Base-by-base conservation (phyloP, 768 basidiomycete genomes). In the Multifurca ochricompacta region DNA sequence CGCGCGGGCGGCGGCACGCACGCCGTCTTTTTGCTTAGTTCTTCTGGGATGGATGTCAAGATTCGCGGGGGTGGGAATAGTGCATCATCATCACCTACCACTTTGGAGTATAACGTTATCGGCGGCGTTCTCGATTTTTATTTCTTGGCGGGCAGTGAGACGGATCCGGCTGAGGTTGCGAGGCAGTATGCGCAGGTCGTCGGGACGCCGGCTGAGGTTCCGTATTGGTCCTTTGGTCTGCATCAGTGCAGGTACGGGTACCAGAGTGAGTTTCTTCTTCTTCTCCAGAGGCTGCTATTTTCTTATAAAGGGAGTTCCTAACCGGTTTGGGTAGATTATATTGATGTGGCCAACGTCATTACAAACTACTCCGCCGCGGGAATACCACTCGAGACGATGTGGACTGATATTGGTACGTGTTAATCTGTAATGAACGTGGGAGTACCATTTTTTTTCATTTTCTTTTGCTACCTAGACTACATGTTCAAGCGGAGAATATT, bases 21-120 rank as follows among this genome's bases (percentile, higher is more conserved):
- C 67, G 85, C 78, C 13, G 84, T 87, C 28, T 78, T 85, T 63
- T 65, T 87, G 0, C 73, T 83, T 49, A 85, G 79, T 64, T 80
- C 83, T 9, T 80, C 85, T 59, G 86, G 86, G 0, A 87, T 88
- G 83, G 86, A 89, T 58, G 72, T 89, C 70, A 86, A 86, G 63
- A 69, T 87, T 52, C 48, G 52, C 9, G 75, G 74, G 25, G 70
- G 74, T 6, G 21, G 23, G 3, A 42, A 53, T 6, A 36, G 36
- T 4, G 68, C 69, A 66, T 59, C 5, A n/a, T n/a, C n/a, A n/a
- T n/a, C n/a, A n/a, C 68, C 54, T 9, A 71, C 73, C 7, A 67
- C 77, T 3, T 66, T 87, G 54, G 83, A 90, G 69, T 91, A 89
- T 66, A 82, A 87, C 56, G 77, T 79, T 30, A 83, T 91, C 60